Evolutionary conservation across 306 rosid species (phyloP), one percentile per base, ranked within the genome.

Genomic region (Quercus cerris): DNA sequence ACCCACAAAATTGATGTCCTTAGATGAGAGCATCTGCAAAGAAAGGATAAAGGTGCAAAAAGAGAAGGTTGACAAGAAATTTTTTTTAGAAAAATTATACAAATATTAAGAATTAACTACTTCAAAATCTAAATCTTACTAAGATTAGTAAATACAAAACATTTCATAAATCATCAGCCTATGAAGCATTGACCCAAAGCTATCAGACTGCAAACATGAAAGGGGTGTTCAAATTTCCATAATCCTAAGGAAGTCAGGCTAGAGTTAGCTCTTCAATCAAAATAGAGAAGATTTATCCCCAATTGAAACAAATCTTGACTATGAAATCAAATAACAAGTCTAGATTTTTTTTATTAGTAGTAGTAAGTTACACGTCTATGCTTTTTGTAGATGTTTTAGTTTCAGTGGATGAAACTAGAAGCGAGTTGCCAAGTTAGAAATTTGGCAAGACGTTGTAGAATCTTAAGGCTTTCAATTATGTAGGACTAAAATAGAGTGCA

Each of bases 1-100:
- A 69, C 99, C 99, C 67, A 96, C 97, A 80, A 96, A 96, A 86
- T 96, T 96, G 66, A 93, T 80, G 89, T 96, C 99, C 93, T 96
- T 93, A 3, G 99, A 93, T 56, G 99, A 91, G 75, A 96, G 97
- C 98, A 93, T 96, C 99, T 96, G 97, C 61, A 76, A 84, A 61
- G 25, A 73, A 28, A 81, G 18, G 73, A 75, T 61, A 57, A 76
- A 61, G 78, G 82, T 77, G 61, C 75, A 64, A 66, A 44, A 10
- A 69, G 46, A 75, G 75, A 77, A 73, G 31, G 61, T 56, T 59
- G 19, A 76, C 25, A 38, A 67, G 71, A 44, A 67, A 25, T 25
- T 12, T 49, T 46, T 49, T 49, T 0, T 12, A 8, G 33, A 2
- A 81, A 59, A 79, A 19, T 4, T 23, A 35, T 25, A 51, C 66